A percentile compares a stretch with the other conserved stretches of the same genome.
These are phyloP conservation scores for Miscanthus lutarioriparius DNA, from an alignment of 176 grass and related monocot genomes.

Conservation along the genomic window DNA sequence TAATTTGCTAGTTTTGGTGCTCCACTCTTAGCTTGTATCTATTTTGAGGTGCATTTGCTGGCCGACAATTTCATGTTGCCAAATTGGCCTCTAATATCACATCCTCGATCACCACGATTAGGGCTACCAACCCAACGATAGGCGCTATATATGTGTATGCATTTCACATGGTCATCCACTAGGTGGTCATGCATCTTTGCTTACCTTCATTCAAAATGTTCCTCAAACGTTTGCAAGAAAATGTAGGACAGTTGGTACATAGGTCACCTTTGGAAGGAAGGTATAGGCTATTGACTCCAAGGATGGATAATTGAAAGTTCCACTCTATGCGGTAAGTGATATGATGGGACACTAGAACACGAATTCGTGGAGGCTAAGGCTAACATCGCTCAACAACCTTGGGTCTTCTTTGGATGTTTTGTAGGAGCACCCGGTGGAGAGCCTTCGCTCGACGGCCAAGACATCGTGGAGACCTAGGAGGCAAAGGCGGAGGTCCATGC, in stretches of 20 bases:
- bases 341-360: no score
- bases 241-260: background rate
- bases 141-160: constrained; percentile 17
- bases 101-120: constrained; percentile 40
- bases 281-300: constrained; percentile 22
- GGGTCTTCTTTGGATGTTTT: no score
- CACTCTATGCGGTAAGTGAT: constrained; percentile 41
- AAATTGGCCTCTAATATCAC: constrained; percentile 46
- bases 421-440: no score
- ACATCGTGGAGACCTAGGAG: no score
- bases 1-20: constrained; percentile 33
- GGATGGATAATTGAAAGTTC: constrained; percentile 22
- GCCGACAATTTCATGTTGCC: constrained; percentile 52
- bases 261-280: constrained; percentile 24
- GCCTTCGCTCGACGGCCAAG: no score
- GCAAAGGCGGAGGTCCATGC: no score
- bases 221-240: constrained; percentile 33
- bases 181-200: background rate
- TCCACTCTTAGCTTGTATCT: constrained; percentile 18
- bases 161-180: constrained; percentile 29
- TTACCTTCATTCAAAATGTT: constrained; percentile 31
- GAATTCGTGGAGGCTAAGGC: no score
- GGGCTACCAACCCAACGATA: background rate
- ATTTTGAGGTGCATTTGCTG: constrained; percentile 41
- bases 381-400: no score